A percentile compares a stretch with the other conserved stretches of the same genome.
Conservation (phyloP, 805 yeast species). For the Ogataea pignaliae region DNA sequence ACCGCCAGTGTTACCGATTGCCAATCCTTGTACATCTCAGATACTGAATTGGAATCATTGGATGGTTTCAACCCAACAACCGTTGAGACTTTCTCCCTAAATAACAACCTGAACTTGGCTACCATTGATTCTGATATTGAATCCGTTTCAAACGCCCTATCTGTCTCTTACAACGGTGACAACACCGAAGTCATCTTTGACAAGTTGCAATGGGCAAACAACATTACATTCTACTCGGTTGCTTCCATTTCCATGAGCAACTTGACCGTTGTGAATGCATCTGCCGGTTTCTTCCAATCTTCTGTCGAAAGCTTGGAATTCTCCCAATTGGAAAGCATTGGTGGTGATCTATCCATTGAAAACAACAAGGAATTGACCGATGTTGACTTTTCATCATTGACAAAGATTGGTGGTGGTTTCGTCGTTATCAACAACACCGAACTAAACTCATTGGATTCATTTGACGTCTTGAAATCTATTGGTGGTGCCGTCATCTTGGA, state of each 20-base stretch:
- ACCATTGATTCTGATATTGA: slow-evolving; percentile 68
- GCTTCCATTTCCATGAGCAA: slow-evolving; percentile 64
- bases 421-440: slow-evolving; percentile 79
- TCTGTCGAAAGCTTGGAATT: slow-evolving; percentile 53
- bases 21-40: slow-evolving; percentile 63
- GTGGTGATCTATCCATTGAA: slow-evolving; percentile 74
- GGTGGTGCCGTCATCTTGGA: slow-evolving; percentile 83
- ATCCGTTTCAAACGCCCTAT: slow-evolving; percentile 68
- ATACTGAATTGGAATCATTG: slow-evolving; percentile 65
- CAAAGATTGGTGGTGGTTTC: slow-evolving; percentile 89
- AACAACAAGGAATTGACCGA: slow-evolving; percentile 70
- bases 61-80: slow-evolving; percentile 53
- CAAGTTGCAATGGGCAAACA: slow-evolving; percentile 77
- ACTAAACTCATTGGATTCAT: slow-evolving; percentile 62
- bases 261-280: slow-evolving; percentile 71
- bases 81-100: slow-evolving; percentile 64
- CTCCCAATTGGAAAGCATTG: slow-evolving; percentile 55
- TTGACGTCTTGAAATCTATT: slow-evolving; percentile 66
- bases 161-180: slow-evolving; percentile 83
- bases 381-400: slow-evolving; percentile 65
- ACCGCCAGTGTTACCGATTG: slow-evolving; percentile 68
- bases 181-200: slow-evolving; percentile 65
- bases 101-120: slow-evolving; percentile 83
- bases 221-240: slow-evolving; percentile 80
- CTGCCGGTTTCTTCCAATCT: slow-evolving; percentile 77